Evolutionary conservation across 2,329 filamentous ascomycete species (phyloP), one percentile per base, ranked within the genome.

Genomic region (Alternaria consortialis): DNA sequence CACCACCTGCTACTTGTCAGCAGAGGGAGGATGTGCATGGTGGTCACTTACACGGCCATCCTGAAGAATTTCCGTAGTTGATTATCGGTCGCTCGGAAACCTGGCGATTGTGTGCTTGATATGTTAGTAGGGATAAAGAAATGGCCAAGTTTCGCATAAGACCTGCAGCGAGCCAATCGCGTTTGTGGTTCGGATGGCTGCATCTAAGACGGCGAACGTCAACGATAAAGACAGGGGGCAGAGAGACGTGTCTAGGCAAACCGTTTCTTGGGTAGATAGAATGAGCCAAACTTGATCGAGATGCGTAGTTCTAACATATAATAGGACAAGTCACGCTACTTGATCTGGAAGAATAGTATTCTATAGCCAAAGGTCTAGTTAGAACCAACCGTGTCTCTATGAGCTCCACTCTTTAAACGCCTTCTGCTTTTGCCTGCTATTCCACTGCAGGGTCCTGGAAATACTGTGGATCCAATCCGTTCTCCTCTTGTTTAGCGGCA

Each of bases 391-490:
- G 6, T n/a, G 20, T 2, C 31, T 51, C 63, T 71, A 69, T 8
- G 60, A 51, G 9, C 48, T 53, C 75, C 74, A 77, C 53, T 77
- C 74, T 47, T 75, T 77, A 43, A 76, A 77, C 13, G 67, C 68
- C 77, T 93, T 94, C 77, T 93, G 91, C 79, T 90, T 89, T 79
- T 93, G 89, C 65, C 91, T 80, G 66, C 89, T 92, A 72, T 94
- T 94, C 91, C 91, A 94, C 32, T 91, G 90, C 70, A 94, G 78
- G 77, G 93, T 94, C 42, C 88, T 85, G 64, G 88, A 90, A 59
- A 94, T 93, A 69, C 90, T 92, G 61, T 93, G 92, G 27, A 94
- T 87, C 91, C 91, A 94, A 75, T 93, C 91, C 80, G 93, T 91
- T 69, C 87, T 89, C 60, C 88, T 83, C 32, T 89, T 80, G 2